Conservation (phyloP, 495 filamentous ascomycete species). For the Glarea lozoyensis region DNA sequence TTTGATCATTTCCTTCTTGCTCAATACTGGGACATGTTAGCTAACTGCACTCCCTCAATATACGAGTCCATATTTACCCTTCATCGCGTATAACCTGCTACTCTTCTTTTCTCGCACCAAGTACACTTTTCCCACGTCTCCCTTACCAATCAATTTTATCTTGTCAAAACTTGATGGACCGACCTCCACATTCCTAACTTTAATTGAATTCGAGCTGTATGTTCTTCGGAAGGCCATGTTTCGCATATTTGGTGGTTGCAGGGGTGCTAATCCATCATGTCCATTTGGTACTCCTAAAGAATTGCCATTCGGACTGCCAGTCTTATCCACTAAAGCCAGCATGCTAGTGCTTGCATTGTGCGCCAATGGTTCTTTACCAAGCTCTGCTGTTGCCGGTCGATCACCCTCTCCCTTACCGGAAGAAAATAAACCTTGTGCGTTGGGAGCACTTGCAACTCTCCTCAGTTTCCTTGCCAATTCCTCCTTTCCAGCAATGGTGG, state of each 20-base stretch:
- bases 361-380: conserved; percentile 67
- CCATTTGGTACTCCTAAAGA: conserved; percentile 25
- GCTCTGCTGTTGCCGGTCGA: conserved; percentile 70
- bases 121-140: conserved; percentile 97
- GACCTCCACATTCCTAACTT: conserved; percentile 93
- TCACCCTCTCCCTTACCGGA: conserved; percentile 52
- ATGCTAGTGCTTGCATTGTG: conserved; percentile 44
- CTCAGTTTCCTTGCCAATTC: conserved; percentile 87
- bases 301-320: conserved; percentile 15
- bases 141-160: conserved; percentile 98
- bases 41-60: conserved; percentile 2
- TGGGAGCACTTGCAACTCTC: conserved; percentile 90
- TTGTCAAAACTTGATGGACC: conserved; percentile 96
- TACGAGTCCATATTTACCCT: conserved; percentile 48
- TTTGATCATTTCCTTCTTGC: conserved; percentile 99
- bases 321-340: conserved; percentile 38
- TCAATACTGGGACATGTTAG: conserved; percentile 63
- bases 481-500: conserved; percentile 75
- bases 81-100: conserved; percentile 93
- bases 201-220: conserved; percentile 98
- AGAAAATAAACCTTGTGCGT: conserved; percentile 87
- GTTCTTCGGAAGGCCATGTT: conserved; percentile 74
- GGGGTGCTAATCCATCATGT: conserved; percentile 32
- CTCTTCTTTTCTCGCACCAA: conserved; percentile 97
- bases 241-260: conserved; percentile 36